A percentile compares a stretch with the other conserved stretches of the same genome.
Conservation (phyloP, 805 yeast species). For the Brettanomyces sp. region DNA sequence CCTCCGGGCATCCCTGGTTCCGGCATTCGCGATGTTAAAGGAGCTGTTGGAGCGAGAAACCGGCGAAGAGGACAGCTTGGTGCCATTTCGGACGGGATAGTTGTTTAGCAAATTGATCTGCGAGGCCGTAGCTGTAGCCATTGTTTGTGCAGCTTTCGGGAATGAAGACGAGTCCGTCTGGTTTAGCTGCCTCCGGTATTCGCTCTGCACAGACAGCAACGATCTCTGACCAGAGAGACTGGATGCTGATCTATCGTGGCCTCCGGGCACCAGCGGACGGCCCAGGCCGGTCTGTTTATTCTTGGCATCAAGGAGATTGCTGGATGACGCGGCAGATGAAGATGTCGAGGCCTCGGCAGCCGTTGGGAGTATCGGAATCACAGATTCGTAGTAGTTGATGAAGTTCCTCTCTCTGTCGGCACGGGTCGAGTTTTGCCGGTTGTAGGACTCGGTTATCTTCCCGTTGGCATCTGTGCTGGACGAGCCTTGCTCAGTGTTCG, state of each 20-base stretch:
- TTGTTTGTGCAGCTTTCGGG: conserved; percentile 20
- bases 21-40: not conserved
- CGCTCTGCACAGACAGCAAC: conserved; percentile 12
- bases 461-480: not conserved
- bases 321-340: not conserved
- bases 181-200: conserved; percentile 21
- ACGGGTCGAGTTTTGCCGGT: not conserved
- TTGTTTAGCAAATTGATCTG: conserved; percentile 20
- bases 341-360: not conserved
- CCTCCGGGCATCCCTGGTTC: not conserved
- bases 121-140: conserved; percentile 19
- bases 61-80: not conserved
- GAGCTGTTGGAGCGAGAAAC: not conserved
- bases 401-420: conserved; percentile 9
- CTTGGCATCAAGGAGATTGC: not conserved
- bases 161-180: conserved; percentile 23
- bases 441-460: not conserved
- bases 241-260: not conserved
- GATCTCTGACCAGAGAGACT: conserved; percentile 7
- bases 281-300: not conserved
- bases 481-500: not conserved
- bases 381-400: conserved; percentile 22
- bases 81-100: conserved; percentile 4
- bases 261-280: conserved; percentile 1
- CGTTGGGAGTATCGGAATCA: conserved; percentile 23